Evolutionary conservation across 768 basidiomycete species (phyloP).

Genomic region (Termitomyces sp.): DNA sequence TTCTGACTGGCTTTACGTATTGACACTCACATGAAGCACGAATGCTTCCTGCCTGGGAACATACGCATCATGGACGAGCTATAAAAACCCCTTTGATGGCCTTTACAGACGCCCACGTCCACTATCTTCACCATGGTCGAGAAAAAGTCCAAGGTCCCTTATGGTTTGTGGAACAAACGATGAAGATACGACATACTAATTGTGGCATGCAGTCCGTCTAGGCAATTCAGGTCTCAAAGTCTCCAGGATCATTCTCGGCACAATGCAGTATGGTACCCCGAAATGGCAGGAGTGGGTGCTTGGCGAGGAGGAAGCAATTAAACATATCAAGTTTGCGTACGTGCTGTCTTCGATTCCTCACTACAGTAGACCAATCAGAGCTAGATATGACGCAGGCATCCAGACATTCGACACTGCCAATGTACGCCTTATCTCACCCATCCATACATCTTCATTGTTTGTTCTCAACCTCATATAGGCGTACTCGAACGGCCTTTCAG

Average conservation of each 20-base stretch:
- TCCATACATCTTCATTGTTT: too few species aligned
- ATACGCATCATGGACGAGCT: background rate
- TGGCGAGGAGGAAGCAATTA: slow-evolving; percentile 40
- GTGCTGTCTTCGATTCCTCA: too few species aligned
- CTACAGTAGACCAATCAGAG: too few species aligned
- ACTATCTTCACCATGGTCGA: background rate
- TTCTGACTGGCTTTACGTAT: too few species aligned
- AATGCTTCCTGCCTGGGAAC: too few species aligned
- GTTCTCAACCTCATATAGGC: too few species aligned
- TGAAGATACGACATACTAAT: too few species aligned
- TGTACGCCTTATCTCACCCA: too few species aligned
- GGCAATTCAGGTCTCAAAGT: slow-evolving; percentile 56
- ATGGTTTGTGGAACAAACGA: background rate
- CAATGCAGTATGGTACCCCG: slow-evolving; percentile 51
- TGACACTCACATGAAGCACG: too few species aligned
- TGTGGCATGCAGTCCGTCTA: slow-evolving; percentile 30
- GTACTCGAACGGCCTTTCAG: too few species aligned
- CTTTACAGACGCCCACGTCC: background rate
- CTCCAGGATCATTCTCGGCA: slow-evolving; percentile 60
- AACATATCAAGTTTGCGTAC: slow-evolving; percentile 31
- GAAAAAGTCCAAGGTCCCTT: background rate
- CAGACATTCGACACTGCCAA: too few species aligned
- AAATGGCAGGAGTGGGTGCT: slow-evolving; percentile 48
- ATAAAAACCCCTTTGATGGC: background rate
- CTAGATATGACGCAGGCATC: too few species aligned